Evolutionary conservation across 2,329 filamentous ascomycete genomes (phyloP).

Genomic region (Daldinia sp.): DNA sequence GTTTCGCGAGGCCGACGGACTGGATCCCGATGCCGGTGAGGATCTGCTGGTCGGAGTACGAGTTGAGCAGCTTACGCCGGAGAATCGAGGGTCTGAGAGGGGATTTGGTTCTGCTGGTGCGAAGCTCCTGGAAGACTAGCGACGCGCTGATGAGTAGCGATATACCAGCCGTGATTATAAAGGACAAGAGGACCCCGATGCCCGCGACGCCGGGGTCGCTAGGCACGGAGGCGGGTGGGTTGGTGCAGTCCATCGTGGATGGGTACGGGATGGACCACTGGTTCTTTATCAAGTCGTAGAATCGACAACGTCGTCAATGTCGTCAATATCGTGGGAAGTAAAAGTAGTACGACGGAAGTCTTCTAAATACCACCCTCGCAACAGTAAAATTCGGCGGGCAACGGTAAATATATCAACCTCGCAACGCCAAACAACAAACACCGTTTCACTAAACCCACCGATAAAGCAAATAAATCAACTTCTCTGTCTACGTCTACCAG

Average conservation of each 20-base stretch:
- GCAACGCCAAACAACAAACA: background rate
- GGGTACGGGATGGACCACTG: background rate
- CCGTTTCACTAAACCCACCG: background rate
- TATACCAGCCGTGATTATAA: constrained; percentile 69
- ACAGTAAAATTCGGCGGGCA: background rate
- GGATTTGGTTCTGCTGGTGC: constrained; percentile 39
- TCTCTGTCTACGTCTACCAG: too few species aligned
- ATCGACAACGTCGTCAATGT: too few species aligned
- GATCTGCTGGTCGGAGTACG: constrained; percentile 74
- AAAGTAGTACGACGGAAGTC: background rate
- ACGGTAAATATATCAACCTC: background rate
- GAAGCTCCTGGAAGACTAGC: constrained; percentile 64
- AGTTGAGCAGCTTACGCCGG: constrained; percentile 69
- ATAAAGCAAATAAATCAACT: too few species aligned
- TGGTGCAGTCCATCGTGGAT: constrained; percentile 49
- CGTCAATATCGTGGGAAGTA: background rate
- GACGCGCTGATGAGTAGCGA: constrained; percentile 63
- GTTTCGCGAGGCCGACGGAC: constrained; percentile 67
- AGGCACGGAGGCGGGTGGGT: constrained; percentile 48
- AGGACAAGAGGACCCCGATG: constrained; percentile 66
- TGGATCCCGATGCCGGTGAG: constrained; percentile 75
- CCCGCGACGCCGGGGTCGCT: constrained; percentile 62
- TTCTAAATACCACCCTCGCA: background rate
- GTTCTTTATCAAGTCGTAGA: background rate
- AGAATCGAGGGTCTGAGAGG: constrained; percentile 59